Evolutionary conservation across 73 alveolate species (phyloP).

Genomic region (Breviolum minutum): DNA sequence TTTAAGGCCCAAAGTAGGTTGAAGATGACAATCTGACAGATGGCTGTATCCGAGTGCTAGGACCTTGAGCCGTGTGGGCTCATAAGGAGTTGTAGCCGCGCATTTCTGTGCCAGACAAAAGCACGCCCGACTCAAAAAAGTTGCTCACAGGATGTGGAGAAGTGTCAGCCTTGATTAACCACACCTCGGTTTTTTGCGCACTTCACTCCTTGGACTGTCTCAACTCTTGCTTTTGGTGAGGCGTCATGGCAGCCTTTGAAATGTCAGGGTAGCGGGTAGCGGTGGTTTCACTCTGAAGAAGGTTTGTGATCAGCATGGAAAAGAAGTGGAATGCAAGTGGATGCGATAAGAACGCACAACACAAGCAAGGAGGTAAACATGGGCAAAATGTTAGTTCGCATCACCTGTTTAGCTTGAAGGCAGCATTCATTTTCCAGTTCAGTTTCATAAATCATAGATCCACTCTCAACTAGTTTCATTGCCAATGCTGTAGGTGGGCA

Average conservation of each 20-base stretch:
- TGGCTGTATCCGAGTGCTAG: neutral
- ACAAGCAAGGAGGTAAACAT: neutral
- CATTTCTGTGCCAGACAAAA: neutral
- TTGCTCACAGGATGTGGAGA: neutral
- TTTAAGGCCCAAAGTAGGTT: too few relatives aligned
- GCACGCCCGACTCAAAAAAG: neutral
- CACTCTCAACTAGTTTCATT: too few relatives aligned
- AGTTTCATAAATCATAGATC: too few relatives aligned
- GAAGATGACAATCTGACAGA: neutral
- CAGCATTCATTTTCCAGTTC: neutral
- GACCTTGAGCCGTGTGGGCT: conserved; percentile 38
- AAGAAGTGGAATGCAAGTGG: too few relatives aligned
- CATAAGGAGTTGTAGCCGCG: neutral
- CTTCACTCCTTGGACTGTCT: neutral
- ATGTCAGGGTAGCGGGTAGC: neutral
- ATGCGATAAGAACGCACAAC: too few relatives aligned
- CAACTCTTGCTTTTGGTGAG: neutral
- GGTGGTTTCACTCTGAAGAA: too few relatives aligned
- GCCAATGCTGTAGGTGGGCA: conserved; percentile 42
- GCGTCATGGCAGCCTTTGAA: neutral
- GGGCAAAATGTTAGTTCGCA: neutral
- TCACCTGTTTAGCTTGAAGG: neutral
- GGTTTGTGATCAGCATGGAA: too few relatives aligned
- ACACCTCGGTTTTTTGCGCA: neutral
- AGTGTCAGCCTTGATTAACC: too few relatives aligned